Conservation (phyloP, 2,329 filamentous ascomycete genomes). For the Simplicillium sp. region DNA sequence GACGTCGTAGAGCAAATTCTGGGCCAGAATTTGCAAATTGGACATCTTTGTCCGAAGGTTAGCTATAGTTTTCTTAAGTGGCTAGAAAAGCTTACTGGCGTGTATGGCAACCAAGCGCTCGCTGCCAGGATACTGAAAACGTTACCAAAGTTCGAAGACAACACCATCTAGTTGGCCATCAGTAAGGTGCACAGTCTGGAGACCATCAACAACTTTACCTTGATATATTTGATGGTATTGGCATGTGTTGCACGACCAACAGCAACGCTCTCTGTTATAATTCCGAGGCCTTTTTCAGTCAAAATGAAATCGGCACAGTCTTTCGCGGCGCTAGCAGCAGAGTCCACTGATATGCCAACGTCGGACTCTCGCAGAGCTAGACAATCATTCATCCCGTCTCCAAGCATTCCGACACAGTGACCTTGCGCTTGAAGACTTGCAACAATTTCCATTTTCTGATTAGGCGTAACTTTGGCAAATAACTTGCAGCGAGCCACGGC, state of each 20-base stretch:
- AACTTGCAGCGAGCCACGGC: slow-evolving; percentile 14
- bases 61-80: too few species aligned
- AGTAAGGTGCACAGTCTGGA: neutral
- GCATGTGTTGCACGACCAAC: slow-evolving; percentile 16
- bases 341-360: slow-evolving; percentile 19
- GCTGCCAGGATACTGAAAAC: slow-evolving; percentile 18
- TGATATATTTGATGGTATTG: slow-evolving; percentile 20
- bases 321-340: slow-evolving; percentile 17
- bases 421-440: slow-evolving; percentile 13
- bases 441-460: slow-evolving; percentile 16
- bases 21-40: slow-evolving; percentile 15
- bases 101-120: slow-evolving; percentile 17
- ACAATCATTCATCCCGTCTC: slow-evolving; percentile 20
- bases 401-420: slow-evolving; percentile 18
- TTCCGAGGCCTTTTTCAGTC: slow-evolving; percentile 18
- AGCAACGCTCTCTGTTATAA: slow-evolving; percentile 15
- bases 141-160: slow-evolving; percentile 20
- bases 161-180: slow-evolving; percentile 12
- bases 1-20: slow-evolving; percentile 19
- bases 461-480: slow-evolving; percentile 17
- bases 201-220: slow-evolving; percentile 5
- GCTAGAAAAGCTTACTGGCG: slow-evolving; percentile 3
- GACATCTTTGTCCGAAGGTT: slow-evolving; percentile 8
- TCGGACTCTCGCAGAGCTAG: slow-evolving; percentile 16
- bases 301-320: slow-evolving; percentile 19